phyloP scores from a whole-genome alignment of 192 early-diverging fungal genomes.

The Coemansia sp. region DNA sequence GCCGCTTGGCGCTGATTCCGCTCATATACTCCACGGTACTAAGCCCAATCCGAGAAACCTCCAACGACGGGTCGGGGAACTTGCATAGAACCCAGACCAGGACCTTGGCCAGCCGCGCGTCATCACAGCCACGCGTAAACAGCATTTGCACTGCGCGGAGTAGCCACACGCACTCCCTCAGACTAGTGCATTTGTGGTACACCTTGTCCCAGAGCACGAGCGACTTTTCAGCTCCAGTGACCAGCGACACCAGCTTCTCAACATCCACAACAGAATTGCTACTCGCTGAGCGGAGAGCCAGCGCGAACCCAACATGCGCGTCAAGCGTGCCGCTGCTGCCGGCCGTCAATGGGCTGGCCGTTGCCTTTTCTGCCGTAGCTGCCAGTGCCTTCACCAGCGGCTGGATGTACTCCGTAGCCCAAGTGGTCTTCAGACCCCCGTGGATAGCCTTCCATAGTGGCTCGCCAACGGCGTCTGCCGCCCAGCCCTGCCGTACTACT shows the following conservation, averaged over 20 bases:
- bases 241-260: slow-evolving; percentile 28
- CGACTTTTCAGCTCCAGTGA: slow-evolving; percentile 61
- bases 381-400: slow-evolving; percentile 57
- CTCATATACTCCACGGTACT: slow-evolving; percentile 23
- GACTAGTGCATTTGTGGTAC: slow-evolving; percentile 66
- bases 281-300: slow-evolving; percentile 41
- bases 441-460: slow-evolving; percentile 49
- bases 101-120: slow-evolving; percentile 26
- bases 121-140: slow-evolving; percentile 33
- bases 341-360: slow-evolving; percentile 60
- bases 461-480: slow-evolving; percentile 58
- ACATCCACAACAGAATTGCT: slow-evolving; percentile 24
- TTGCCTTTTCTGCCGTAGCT: slow-evolving; percentile 59
- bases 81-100: slow-evolving; percentile 41
- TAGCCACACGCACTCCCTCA: slow-evolving; percentile 69
- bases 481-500: slow-evolving; percentile 65
- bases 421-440: background rate
- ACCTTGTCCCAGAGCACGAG: slow-evolving; percentile 83
- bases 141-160: slow-evolving; percentile 60
- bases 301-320: slow-evolving; percentile 63
- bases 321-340: slow-evolving; percentile 61
- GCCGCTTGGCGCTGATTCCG: slow-evolving; percentile 14
- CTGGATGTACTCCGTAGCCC: slow-evolving; percentile 30
- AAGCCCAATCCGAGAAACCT: slow-evolving; percentile 5
- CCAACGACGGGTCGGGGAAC: slow-evolving; percentile 34